These are phyloP conservation scores for Colletotrichum lupini DNA, from an alignment of 2,329 filamentous ascomycete species.

Conservation along the genomic window DNA sequence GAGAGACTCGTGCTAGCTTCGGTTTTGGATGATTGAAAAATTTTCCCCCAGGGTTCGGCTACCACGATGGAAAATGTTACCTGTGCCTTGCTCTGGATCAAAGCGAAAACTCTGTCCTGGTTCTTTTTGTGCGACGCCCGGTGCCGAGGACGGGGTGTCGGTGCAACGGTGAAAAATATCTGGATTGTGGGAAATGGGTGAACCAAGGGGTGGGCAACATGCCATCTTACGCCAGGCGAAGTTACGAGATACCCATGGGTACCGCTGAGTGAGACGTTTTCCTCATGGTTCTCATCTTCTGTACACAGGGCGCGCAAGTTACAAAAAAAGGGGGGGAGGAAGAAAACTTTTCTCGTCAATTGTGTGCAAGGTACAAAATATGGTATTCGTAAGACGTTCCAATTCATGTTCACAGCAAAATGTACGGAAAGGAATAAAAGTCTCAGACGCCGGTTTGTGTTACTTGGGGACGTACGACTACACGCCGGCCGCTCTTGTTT, in stretches of 20 bases:
- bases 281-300: neutral
- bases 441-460: neutral
- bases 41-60: neutral
- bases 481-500: neutral
- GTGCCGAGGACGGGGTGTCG: neutral
- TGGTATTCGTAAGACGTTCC: neutral
- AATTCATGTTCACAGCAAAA: neutral
- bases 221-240: neutral
- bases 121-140: neutral
- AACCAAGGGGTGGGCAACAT: neutral
- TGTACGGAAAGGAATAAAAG: neutral
- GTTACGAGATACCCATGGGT: neutral
- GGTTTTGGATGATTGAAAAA: neutral
- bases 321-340: neutral
- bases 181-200: neutral
- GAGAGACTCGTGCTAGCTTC: neutral
- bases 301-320: neutral
- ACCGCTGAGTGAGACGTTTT: neutral
- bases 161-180: neutral
- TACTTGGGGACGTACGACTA: neutral
- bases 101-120: neutral
- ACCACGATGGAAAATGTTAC: neutral
- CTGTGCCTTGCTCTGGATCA: neutral
- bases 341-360: neutral
- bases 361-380: neutral